A percentile compares a stretch with the other conserved stretches of the same genome.
Evolutionary conservation across 257 asterid genomes (phyloP).

Genomic region (Marsdenia floribunda): DNA sequence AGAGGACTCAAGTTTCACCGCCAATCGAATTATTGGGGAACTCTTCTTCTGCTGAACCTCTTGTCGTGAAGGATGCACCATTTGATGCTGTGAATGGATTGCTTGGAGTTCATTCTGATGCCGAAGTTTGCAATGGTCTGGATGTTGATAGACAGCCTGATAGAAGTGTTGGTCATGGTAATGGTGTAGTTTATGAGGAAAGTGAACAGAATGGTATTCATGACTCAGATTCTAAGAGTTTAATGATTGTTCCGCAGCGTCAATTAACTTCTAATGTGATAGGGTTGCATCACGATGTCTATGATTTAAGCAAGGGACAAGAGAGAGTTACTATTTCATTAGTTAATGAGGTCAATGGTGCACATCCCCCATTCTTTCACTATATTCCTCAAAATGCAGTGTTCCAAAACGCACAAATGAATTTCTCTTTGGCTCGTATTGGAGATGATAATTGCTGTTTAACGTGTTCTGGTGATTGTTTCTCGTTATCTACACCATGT

Average conservation of each 20-base stretch:
- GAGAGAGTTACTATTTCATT: constrained; percentile 59
- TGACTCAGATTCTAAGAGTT: constrained; percentile 30
- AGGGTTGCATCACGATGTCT: constrained; percentile 28
- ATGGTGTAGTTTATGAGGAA: constrained; percentile 21
- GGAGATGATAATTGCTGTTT: constrained; percentile 59
- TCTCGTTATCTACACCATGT: constrained; percentile 56
- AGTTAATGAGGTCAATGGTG: constrained; percentile 58
- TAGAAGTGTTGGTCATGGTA: constrained; percentile 15
- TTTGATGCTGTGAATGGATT: constrained; percentile 15
- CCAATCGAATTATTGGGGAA: not conserved
- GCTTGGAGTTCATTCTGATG: constrained; percentile 26
- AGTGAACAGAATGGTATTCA: constrained; percentile 28
- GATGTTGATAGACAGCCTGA: constrained; percentile 26
- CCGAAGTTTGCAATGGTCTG: constrained; percentile 27
- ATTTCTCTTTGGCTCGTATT: constrained; percentile 66
- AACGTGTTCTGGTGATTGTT: constrained; percentile 70
- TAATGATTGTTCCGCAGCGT: constrained; percentile 29
- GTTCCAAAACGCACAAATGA: constrained; percentile 65
- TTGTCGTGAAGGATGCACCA: not conserved
- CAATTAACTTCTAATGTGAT: constrained; percentile 31
- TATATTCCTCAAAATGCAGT: constrained; percentile 71
- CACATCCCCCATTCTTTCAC: constrained; percentile 55
- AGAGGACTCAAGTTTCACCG: not conserved
- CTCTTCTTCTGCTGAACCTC: not conserved
- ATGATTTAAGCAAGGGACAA: constrained; percentile 82